Base-by-base conservation (phyloP, 768 basidiomycete species). In the Tephrocybe sp. region DNA sequence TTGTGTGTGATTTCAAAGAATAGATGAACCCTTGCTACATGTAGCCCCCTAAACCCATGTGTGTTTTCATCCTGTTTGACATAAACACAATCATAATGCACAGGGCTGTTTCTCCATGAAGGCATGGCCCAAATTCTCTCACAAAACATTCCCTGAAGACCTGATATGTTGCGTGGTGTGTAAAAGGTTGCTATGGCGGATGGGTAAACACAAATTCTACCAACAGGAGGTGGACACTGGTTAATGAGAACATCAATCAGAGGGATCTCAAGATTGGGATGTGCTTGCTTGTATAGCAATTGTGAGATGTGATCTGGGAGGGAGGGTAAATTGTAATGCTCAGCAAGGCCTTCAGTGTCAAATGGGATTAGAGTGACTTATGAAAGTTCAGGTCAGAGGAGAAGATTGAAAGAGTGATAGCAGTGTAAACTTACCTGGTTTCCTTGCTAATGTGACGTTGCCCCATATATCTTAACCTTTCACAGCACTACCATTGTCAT, bases 1-100 rank as follows among this genome's bases (percentile, higher is more conserved):
- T 47, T 42, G 43, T 60, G 47, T 6, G 26, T 56, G 47, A 70
- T 62, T 1, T 51, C 37, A 20, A 68, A 61, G n/a, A 68, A 59
- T 15, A n/a, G n/a, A n/a, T n/a, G n/a, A n/a, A n/a, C n/a, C n/a
- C n/a, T n/a, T n/a, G n/a, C n/a, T n/a, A n/a, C n/a, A n/a, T n/a
- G n/a, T n/a, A n/a, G n/a, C n/a, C n/a, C n/a, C n/a, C n/a, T n/a
- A n/a, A n/a, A n/a, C n/a, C n/a, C n/a, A n/a, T n/a, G n/a, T n/a
- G n/a, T n/a, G n/a, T n/a, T n/a, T n/a, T n/a, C n/a, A n/a, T n/a
- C n/a, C n/a, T n/a, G n/a, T n/a, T n/a, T n/a, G n/a, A n/a, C n/a
- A n/a, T n/a, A n/a, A n/a, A n/a, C n/a, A n/a, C n/a, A n/a, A n/a
- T n/a, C n/a, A n/a, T n/a, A n/a, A n/a, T n/a, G n/a, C n/a, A n/a